Evolutionary conservation across 2,329 filamentous ascomycete genomes (phyloP).

Genomic region (Ophiostoma tasmaniense): DNA sequence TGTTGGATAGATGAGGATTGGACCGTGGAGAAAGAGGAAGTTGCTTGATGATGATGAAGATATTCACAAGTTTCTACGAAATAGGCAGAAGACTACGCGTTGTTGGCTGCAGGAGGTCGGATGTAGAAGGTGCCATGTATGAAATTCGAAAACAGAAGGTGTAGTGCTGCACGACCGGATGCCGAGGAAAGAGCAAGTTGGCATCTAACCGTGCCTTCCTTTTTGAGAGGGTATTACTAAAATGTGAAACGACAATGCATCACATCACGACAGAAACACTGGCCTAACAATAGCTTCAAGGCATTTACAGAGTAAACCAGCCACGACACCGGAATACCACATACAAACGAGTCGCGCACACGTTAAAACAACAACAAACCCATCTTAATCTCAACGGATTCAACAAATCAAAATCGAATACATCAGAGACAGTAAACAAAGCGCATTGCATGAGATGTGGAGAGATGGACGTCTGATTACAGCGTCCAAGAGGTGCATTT

Average conservation of each 20-base stretch:
- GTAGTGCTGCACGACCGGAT: background rate
- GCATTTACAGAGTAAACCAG: background rate
- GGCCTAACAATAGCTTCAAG: background rate
- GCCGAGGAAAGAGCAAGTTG: background rate
- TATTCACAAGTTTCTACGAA: background rate
- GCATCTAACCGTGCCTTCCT: background rate
- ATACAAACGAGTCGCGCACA: background rate
- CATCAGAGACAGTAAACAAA: conserved; percentile 3
- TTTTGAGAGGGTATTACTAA: background rate
- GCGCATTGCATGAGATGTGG: background rate
- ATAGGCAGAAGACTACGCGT: background rate
- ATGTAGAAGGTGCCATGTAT: background rate
- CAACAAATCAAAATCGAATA: background rate
- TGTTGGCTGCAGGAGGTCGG: background rate
- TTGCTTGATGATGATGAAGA: background rate
- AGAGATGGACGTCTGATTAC: conserved; percentile 2
- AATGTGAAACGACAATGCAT: background rate
- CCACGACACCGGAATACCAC: background rate
- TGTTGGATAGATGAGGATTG: background rate
- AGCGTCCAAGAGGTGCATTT: background rate
- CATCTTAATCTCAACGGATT: background rate
- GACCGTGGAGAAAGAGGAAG: background rate
- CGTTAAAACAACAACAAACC: background rate
- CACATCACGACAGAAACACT: background rate
- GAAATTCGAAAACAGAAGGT: background rate